A percentile compares a stretch with the other conserved stretches of the same genome.
These are phyloP conservation scores for Globisporangium nagaii DNA, from an alignment of 352 stramenopile species.

Conservation along the genomic window DNA sequence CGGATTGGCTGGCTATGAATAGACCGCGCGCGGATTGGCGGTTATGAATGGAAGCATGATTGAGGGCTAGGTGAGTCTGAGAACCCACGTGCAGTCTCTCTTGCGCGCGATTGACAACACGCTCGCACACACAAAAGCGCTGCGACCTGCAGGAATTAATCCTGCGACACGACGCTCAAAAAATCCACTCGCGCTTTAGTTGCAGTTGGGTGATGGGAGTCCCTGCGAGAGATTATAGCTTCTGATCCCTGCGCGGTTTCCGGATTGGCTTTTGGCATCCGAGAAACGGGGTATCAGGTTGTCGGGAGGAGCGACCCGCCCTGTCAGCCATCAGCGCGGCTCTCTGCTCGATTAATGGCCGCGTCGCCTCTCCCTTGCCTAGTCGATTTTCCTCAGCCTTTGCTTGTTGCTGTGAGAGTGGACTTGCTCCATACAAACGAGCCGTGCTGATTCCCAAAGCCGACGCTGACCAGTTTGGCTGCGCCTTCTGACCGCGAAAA, in stretches of 20 bases:
- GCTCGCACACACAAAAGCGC: too few relatives aligned
- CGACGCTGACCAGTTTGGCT: background rate
- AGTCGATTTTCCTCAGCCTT: too few relatives aligned
- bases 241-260: too few relatives aligned
- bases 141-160: background rate
- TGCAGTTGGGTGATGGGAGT: background rate
- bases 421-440: too few relatives aligned
- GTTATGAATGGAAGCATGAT: background rate
- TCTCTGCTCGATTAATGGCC: background rate
- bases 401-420: too few relatives aligned
- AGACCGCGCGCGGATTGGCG: background rate
- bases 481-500: background rate
- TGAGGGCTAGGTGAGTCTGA: too few relatives aligned
- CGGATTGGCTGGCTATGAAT: background rate
- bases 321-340: background rate
- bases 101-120: too few relatives aligned
- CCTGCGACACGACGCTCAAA: constrained; percentile 1
- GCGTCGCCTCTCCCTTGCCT: background rate
- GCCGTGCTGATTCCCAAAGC: background rate
- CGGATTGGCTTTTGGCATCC: background rate
- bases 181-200: background rate
- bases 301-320: background rate
- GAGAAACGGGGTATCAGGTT: background rate
- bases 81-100: too few relatives aligned
- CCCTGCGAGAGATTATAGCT: background rate